Conservation (phyloP, 176 grass and related monocot genomes). For the Triticum monococcum region DNA sequence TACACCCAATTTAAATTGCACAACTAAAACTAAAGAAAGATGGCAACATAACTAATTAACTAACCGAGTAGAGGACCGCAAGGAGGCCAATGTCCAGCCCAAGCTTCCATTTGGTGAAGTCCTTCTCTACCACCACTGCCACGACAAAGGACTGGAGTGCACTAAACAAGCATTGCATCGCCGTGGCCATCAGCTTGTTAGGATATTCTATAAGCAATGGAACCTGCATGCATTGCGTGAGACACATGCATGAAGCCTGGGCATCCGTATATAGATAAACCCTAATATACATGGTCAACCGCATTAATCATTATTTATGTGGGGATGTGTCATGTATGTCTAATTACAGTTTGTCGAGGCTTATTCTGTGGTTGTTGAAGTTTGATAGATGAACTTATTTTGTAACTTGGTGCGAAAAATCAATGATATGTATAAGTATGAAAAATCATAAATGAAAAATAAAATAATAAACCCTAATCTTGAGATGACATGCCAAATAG, state of each 20-base stretch:
- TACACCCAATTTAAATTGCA: background rate
- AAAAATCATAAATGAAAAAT: background rate
- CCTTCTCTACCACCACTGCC: slow-evolving; percentile 46
- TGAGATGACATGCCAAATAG: background rate
- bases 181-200: slow-evolving; percentile 62
- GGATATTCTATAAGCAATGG: slow-evolving; percentile 71
- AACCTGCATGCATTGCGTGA: background rate
- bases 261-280: background rate
- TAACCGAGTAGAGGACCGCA: slow-evolving; percentile 44
- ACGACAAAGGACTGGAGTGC: slow-evolving; percentile 50
- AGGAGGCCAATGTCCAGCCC: slow-evolving; percentile 50
- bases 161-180: slow-evolving; percentile 44
- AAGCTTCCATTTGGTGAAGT: slow-evolving; percentile 57
- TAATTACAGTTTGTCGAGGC: too few relatives aligned
- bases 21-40: background rate
- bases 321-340: background rate
- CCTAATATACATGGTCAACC: background rate
- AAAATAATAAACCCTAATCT: background rate
- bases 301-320: too few relatives aligned
- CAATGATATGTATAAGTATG: background rate
- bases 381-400: too few relatives aligned
- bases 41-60: background rate
- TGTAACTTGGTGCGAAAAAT: background rate
- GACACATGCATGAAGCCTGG: background rate
- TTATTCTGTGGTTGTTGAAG: too few relatives aligned